Evolutionary conservation across 2,329 filamentous ascomycete genomes (phyloP).

Genomic region (Madurella fahalii): DNA sequence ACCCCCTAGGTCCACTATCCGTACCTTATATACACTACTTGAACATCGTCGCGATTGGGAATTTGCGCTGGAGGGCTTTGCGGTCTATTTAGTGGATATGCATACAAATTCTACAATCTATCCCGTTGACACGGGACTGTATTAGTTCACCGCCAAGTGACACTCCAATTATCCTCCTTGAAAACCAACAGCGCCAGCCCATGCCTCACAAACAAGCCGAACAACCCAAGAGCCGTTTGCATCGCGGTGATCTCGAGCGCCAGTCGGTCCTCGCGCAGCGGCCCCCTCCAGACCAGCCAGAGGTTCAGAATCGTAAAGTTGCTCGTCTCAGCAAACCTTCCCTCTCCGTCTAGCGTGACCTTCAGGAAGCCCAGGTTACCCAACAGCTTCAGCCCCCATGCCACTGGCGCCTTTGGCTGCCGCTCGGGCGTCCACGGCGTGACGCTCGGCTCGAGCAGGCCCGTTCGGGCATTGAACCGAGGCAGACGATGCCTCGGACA

Average conservation of each 20-base stretch:
- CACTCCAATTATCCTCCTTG: conserved; percentile 74
- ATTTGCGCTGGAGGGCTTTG: too few relatives aligned
- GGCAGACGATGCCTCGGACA: conserved; percentile 92
- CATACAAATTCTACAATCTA: background rate
- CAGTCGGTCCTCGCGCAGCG: conserved; percentile 80
- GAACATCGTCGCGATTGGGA: too few relatives aligned
- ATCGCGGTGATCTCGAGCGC: conserved; percentile 75
- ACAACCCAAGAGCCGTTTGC: conserved; percentile 71
- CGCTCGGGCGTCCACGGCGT: conserved; percentile 66
- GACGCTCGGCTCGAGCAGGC: conserved; percentile 79
- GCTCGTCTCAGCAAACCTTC: conserved; percentile 70
- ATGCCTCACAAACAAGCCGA: conserved; percentile 82
- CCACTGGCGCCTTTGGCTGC: conserved; percentile 65
- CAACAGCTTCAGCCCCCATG: conserved; percentile 62
- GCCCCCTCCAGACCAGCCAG: conserved; percentile 93
- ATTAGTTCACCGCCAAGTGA: conserved; percentile 14
- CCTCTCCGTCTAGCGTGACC: conserved; percentile 62
- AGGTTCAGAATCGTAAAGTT: conserved; percentile 94
- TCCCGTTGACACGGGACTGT: background rate
- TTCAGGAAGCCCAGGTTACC: conserved; percentile 64
- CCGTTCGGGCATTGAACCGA: conserved; percentile 78
- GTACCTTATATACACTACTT: too few relatives aligned
- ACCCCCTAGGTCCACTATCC: too few relatives aligned
- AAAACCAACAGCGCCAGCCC: conserved; percentile 83
- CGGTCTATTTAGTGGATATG: too few relatives aligned